A percentile compares a stretch with the other conserved stretches of the same genome.
phyloP scores from a whole-genome alignment of 352 stramenopile species.

The Phytophthora citrophthora region DNA sequence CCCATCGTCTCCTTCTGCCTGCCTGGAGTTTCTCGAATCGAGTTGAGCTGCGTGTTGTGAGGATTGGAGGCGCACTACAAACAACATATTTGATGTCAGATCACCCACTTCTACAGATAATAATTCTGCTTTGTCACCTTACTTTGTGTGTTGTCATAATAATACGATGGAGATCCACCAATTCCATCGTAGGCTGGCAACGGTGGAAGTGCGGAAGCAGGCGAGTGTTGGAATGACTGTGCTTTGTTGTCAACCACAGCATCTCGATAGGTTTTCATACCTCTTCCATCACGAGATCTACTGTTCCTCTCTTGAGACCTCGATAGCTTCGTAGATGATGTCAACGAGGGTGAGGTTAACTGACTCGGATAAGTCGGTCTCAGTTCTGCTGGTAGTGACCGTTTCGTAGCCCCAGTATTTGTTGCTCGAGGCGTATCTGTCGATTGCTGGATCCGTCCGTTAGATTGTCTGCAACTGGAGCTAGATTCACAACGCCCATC shows the following conservation, averaged over 20 bases:
- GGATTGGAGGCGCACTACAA: conserved; percentile 22
- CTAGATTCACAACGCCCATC: conserved; percentile 2
- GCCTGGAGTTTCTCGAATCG: conserved; percentile 16
- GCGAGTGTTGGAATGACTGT: conserved; percentile 13
- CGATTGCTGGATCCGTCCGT: conserved; percentile 3
- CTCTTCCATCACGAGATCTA: conserved; percentile 1
- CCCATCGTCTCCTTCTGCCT: conserved; percentile 39
- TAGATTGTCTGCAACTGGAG: neutral
- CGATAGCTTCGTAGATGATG: neutral
- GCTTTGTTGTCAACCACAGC: neutral
- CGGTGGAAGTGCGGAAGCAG: conserved; percentile 50
- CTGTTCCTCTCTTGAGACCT: conserved; percentile 5
- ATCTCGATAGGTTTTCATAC: conserved; percentile 4
- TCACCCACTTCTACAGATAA: neutral
- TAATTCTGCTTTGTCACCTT: neutral
- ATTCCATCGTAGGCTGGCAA: conserved; percentile 84
- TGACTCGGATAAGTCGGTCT: conserved; percentile 11
- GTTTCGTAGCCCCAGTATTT: conserved; percentile 3
- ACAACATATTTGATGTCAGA: conserved; percentile 13
- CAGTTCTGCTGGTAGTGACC: conserved; percentile 25
- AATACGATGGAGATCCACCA: conserved; percentile 81
- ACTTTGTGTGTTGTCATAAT: conserved; percentile 63
- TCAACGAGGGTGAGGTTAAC: neutral
- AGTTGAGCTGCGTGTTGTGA: neutral
- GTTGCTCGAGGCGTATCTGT: conserved; percentile 1